Evolutionary conservation across 345 rosid species (phyloP).

Genomic region (Trapa bicornis): DNA sequence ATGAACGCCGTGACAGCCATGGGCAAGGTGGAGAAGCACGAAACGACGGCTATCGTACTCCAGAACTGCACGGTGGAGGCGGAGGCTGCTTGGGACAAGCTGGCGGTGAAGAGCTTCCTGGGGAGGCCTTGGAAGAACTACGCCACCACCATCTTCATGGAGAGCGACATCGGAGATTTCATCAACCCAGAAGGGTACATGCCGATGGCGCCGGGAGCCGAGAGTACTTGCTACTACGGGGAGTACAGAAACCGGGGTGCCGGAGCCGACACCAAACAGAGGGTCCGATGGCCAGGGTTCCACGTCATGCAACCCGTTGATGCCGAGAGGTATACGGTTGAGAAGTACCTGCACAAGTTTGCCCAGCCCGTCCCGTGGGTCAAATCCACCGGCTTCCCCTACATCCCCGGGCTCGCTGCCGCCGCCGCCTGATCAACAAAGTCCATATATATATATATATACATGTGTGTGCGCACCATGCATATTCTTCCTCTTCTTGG

Average conservation of each 20-base stretch:
- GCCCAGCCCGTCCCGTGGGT: conserved; percentile 22
- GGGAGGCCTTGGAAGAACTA: conserved; percentile 76
- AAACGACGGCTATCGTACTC: conserved; percentile 42
- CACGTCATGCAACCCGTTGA: conserved; percentile 24
- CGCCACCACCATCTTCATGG: conserved; percentile 47
- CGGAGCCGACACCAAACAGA: conserved; percentile 29
- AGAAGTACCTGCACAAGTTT: conserved; percentile 23
- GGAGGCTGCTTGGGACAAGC: conserved; percentile 30
- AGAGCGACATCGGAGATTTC: conserved; percentile 42
- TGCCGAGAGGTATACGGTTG: conserved; percentile 28
- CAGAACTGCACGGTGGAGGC: conserved; percentile 76
- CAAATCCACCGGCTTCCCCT: conserved; percentile 17
- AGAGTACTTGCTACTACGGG: conserved; percentile 19
- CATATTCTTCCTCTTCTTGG: too few species aligned
- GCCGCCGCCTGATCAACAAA: too few species aligned
- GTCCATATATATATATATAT: too few species aligned
- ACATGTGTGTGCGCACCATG: too few species aligned
- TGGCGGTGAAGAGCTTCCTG: conserved; percentile 33
- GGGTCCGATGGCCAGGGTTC: conserved; percentile 44
- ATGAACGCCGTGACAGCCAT: conserved; percentile 56
- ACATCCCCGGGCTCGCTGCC: neutral
- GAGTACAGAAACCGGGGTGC: conserved; percentile 62
- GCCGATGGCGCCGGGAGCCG: conserved; percentile 23
- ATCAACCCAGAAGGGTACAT: conserved; percentile 56
- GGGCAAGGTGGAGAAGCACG: conserved; percentile 18